Evolutionary conservation across 345 rosid species (phyloP), one percentile per base, ranked within the genome.

Genomic region (Conringia planisiliqua): DNA sequence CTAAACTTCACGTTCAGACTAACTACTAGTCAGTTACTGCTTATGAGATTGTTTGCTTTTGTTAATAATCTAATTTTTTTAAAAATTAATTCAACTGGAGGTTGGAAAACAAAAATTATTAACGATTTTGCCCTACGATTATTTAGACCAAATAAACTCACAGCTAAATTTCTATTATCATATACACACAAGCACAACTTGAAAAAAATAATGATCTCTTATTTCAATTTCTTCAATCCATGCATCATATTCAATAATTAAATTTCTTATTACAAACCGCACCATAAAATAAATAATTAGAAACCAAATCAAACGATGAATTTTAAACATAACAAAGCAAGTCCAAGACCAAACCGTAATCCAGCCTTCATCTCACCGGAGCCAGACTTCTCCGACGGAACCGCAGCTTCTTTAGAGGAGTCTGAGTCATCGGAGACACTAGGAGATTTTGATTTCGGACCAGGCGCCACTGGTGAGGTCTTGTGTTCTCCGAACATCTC

Each of bases 261-360:
- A 56, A 27, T 47, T 47, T 65, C 46, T 33, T 52, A 71, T 64
- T 38, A 57, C 47, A 65, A 47, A 10, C 70, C 55, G 0, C 71
- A 51, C 16, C 6, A 62, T 26, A 38, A 63, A 66, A 76, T 10
- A 12, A 68, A 54, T 8, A 62, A 6, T 62, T 2, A 44, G 7
- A 62, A 17, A 38, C 17, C 10, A 48, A 47, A 17, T 74, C 64
- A 91, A 71, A 81, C 79, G 52, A 86, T 26, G 58, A 75, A 20
- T 4, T 82, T 89, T 78, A 86, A 73, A 89, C 86, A 87, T 43
- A 82, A 26, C 60, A 84, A 62, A 27, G 78, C 84, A n/a, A 87
- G 72, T 66, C 88, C 96, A 48, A 73, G 42, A 60, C 78, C 81
- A 68, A 88, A 66, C 2, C 88, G 81, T 42, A 85, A 35, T 14